Evolutionary conservation across 2,329 filamentous ascomycete genomes (phyloP).

Genomic region (Alternaria sp.): DNA sequence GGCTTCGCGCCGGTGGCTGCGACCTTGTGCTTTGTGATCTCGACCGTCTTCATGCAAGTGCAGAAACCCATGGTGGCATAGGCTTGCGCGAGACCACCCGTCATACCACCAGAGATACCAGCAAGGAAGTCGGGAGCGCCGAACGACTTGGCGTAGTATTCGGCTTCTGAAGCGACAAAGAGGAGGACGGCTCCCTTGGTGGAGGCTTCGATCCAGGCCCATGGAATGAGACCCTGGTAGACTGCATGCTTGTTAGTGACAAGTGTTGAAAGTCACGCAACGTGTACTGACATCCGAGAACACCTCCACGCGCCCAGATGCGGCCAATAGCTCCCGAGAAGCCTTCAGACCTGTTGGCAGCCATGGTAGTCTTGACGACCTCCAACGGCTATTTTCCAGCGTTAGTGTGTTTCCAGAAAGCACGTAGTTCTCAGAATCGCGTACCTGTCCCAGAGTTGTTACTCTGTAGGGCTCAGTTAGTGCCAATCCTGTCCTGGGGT

Average conservation of each 20-base stretch:
- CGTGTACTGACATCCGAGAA: slow-evolving; percentile 84
- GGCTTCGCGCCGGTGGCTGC: slow-evolving; percentile 83
- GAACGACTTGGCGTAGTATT: slow-evolving; percentile 85
- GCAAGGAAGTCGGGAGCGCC: slow-evolving; percentile 87
- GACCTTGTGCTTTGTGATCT: slow-evolving; percentile 98
- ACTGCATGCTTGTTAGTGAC: slow-evolving; percentile 63
- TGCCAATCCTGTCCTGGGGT: slow-evolving; percentile 8
- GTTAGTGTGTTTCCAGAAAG: slow-evolving; percentile 50
- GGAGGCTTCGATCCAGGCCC: slow-evolving; percentile 98
- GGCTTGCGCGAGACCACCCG: slow-evolving; percentile 93
- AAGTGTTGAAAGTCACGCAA: slow-evolving; percentile 49
- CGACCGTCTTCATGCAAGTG: slow-evolving; percentile 99
- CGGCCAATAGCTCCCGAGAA: slow-evolving; percentile 82
- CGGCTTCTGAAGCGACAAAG: slow-evolving; percentile 98
- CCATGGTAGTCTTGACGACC: slow-evolving; percentile 99
- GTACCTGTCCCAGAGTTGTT: slow-evolving; percentile 72
- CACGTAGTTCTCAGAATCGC: neutral
- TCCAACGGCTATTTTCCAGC: slow-evolving; percentile 80
- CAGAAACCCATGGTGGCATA: slow-evolving; percentile 99
- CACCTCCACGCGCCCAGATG: slow-evolving; percentile 93
- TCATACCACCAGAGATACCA: slow-evolving; percentile 90
- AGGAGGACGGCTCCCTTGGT: slow-evolving; percentile 99
- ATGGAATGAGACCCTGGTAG: slow-evolving; percentile 97
- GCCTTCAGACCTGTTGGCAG: slow-evolving; percentile 89
- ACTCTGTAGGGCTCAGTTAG: slow-evolving; percentile 57